Evolutionary conservation across 169 alveolate genomes (phyloP).

Genomic region (Cryptosporidium sp.): DNA sequence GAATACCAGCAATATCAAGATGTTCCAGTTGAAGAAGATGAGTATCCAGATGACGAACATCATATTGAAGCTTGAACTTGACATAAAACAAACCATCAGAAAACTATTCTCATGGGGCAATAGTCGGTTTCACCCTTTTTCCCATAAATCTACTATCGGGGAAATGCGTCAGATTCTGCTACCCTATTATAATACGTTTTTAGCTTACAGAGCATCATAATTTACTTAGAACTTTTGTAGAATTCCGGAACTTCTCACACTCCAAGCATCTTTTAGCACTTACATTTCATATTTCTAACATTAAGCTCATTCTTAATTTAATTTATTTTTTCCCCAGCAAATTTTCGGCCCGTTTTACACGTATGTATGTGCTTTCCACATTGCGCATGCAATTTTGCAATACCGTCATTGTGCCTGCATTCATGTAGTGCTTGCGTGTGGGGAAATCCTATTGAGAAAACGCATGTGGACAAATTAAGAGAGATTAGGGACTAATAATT

Average conservation of each 20-base stretch:
- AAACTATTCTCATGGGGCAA: neutral
- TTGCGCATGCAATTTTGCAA: neutral
- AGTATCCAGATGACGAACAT: conserved; percentile 89
- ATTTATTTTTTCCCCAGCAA: neutral
- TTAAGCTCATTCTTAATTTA: conserved; percentile 24
- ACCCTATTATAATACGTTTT: conserved; percentile 1
- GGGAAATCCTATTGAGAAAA: neutral
- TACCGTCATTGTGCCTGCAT: neutral
- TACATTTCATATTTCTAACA: neutral
- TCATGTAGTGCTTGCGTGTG: neutral
- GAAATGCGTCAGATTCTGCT: conserved; percentile 3
- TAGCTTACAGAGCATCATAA: conserved; percentile 37
- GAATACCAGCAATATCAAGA: conserved; percentile 99
- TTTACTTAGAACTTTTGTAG: conserved; percentile 34
- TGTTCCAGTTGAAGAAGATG: conserved; percentile 96
- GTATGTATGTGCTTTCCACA: neutral
- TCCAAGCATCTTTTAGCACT: conserved; percentile 5
- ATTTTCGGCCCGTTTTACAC: neutral
- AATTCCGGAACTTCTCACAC: conserved; percentile 18
- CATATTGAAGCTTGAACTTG: conserved; percentile 52
- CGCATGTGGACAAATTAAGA: neutral
- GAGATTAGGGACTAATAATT: neutral
- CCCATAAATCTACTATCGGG: neutral
- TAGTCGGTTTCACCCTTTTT: neutral
- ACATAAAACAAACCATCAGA: neutral